Evolutionary conservation across 805 yeast species (phyloP).

Genomic region (Kodamaea laetipori): DNA sequence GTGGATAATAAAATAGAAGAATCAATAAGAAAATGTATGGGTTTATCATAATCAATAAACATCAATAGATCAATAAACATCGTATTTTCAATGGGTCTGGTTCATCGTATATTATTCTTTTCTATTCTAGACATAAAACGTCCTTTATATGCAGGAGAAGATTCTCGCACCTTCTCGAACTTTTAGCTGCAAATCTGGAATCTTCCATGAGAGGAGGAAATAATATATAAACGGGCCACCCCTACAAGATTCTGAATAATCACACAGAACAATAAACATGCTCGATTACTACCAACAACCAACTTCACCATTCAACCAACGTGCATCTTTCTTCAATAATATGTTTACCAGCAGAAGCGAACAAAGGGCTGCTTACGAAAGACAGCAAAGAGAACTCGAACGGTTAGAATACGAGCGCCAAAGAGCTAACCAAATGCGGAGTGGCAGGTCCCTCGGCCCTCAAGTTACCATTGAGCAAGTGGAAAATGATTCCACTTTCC

Average conservation of each 20-base stretch:
- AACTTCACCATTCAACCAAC: conserved; percentile 2
- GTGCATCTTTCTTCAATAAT: conserved; percentile 2
- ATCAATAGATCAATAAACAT: no score
- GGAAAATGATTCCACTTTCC: conserved; percentile 20
- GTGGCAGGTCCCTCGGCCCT: not conserved
- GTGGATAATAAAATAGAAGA: no score
- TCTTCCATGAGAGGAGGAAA: not conserved
- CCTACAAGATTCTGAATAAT: not conserved
- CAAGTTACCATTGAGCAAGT: conserved; percentile 17
- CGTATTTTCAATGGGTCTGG: no score
- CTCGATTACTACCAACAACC: conserved; percentile 8
- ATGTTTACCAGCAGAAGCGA: conserved; percentile 1
- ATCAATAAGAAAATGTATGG: no score
- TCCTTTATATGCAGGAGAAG: conserved; percentile 3
- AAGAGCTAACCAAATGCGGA: conserved; percentile 2
- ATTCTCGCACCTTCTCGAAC: conserved; percentile 8
- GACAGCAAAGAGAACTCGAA: conserved; percentile 11
- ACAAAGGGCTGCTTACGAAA: conserved; percentile 5
- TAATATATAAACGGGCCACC: not conserved
- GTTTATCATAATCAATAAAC: no score
- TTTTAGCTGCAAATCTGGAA: conserved; percentile 10
- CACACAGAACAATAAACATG: conserved; percentile 1
- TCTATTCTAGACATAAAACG: not conserved
- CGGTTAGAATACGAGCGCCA: not conserved
- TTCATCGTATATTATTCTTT: no score